These are phyloP conservation scores for Pholiota molesta DNA, from an alignment of 768 basidiomycete genomes.

Conservation along the genomic window DNA sequence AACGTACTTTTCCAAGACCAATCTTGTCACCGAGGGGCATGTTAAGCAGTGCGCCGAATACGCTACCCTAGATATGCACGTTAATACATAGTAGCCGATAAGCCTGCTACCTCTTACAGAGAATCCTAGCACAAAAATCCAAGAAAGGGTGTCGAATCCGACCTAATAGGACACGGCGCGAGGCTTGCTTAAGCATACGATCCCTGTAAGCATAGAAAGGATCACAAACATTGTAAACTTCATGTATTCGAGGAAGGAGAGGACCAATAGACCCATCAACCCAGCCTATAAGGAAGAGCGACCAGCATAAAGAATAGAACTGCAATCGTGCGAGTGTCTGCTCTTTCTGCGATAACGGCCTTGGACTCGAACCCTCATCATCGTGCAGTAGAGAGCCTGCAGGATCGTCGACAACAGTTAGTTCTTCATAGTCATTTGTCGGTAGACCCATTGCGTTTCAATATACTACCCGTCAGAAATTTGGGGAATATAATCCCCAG, in stretches of 20 bases:
- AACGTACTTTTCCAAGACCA: constrained; percentile 44
- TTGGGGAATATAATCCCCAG: too few relatives aligned
- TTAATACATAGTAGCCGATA: background rate
- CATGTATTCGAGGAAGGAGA: constrained; percentile 71
- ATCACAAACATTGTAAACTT: constrained; percentile 47
- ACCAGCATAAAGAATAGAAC: constrained; percentile 55
- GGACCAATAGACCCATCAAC: constrained; percentile 78
- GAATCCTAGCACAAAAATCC: constrained; percentile 49
- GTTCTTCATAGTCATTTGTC: constrained; percentile 5
- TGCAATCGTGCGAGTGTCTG: constrained; percentile 38
- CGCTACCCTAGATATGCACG: constrained; percentile 34
- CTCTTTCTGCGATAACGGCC: constrained; percentile 11
- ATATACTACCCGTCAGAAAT: too few relatives aligned
- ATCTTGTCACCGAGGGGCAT: constrained; percentile 37
- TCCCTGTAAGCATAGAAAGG: background rate
- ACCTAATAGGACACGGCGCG: constrained; percentile 34
- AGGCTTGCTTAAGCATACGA: background rate
- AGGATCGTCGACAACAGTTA: background rate
- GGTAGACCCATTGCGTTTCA: background rate
- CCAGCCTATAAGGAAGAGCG: constrained; percentile 70
- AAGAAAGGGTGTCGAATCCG: constrained; percentile 57
- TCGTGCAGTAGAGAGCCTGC: background rate
- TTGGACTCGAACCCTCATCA: background rate
- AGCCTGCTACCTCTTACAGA: background rate
- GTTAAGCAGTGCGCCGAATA: constrained; percentile 41